Percentiles rank a stretch among this genome's conserved stretches.
phyloP scores from a whole-genome alignment of 352 stramenopile species.

The Phytophthora fragariaefolia region DNA sequence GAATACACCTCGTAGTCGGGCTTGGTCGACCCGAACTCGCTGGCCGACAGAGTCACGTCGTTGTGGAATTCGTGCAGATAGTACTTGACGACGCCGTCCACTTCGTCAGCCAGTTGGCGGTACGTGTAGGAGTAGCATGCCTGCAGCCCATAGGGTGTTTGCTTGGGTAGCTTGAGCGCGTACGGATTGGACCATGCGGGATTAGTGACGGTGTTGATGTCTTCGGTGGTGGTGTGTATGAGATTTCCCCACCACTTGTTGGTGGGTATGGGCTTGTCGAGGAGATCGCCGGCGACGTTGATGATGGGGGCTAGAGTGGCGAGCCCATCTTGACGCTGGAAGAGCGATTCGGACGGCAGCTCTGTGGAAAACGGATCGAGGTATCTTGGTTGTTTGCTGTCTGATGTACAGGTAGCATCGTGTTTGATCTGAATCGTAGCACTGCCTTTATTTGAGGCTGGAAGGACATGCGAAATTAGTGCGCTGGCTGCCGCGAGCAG shows the following conservation, averaged over 20 bases:
- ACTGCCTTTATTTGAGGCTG: no score
- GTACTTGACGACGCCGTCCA: constrained; percentile 53
- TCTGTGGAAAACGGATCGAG: constrained; percentile 46
- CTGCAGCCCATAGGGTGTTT: constrained; percentile 51
- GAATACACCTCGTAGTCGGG: constrained; percentile 64
- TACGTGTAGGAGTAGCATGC: constrained; percentile 58
- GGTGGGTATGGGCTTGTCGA: constrained; percentile 58
- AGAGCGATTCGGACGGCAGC: constrained; percentile 43
- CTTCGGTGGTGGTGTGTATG: constrained; percentile 47
- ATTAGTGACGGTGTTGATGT: no score
- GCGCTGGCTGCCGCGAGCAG: no score
- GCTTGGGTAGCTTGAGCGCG: constrained; percentile 47
- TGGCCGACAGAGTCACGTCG: constrained; percentile 59
- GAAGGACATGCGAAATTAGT: no score
- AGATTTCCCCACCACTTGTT: constrained; percentile 82
- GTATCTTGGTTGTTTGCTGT: no score
- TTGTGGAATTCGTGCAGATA: constrained; percentile 60
- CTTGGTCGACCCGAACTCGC: constrained; percentile 34
- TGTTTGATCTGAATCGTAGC: no score
- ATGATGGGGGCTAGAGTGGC: constrained; percentile 50
- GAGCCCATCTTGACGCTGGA: constrained; percentile 46
- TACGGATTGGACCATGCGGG: constrained; percentile 68
- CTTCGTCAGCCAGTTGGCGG: constrained; percentile 40
- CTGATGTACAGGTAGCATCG: no score
- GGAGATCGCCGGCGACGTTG: constrained; percentile 47